phyloP scores from a whole-genome alignment of 192 early-diverging fungal genomes.

The Coemansia sp. region DNA sequence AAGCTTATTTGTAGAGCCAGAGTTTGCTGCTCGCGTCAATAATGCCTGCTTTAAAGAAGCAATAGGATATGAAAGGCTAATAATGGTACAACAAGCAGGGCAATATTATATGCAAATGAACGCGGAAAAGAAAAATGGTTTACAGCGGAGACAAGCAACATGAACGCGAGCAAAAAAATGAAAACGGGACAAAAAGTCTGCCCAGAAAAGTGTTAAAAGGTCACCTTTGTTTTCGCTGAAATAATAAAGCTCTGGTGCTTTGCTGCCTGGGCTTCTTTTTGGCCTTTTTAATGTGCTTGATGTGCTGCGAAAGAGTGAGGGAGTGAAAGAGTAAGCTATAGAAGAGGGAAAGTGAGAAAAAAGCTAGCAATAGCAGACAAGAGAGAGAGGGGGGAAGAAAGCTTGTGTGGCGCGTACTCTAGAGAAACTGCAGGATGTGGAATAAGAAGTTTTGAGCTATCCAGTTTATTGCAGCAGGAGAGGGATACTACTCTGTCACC shows the following conservation, averaged over 20 bases:
- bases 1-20: background rate
- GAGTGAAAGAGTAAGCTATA: background rate
- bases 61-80: background rate
- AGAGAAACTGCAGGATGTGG: too few species aligned
- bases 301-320: background rate
- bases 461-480: too few species aligned
- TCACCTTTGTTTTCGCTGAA: background rate
- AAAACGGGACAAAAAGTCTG: background rate
- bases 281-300: background rate
- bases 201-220: background rate
- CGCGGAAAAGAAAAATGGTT: background rate
- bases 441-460: too few species aligned
- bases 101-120: background rate
- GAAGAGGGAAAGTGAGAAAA: background rate
- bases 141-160: background rate
- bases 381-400: background rate
- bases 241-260: background rate
- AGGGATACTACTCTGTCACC: too few species aligned
- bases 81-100: too few species aligned
- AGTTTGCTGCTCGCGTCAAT: background rate
- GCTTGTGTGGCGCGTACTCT: conserved; percentile 2
- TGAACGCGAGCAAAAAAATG: background rate
- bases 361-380: background rate
- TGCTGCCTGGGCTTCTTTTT: background rate
- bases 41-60: background rate